These are phyloP conservation scores for Terfezia claveryi DNA, from an alignment of 495 filamentous ascomycete genomes.

Conservation along the genomic window DNA sequence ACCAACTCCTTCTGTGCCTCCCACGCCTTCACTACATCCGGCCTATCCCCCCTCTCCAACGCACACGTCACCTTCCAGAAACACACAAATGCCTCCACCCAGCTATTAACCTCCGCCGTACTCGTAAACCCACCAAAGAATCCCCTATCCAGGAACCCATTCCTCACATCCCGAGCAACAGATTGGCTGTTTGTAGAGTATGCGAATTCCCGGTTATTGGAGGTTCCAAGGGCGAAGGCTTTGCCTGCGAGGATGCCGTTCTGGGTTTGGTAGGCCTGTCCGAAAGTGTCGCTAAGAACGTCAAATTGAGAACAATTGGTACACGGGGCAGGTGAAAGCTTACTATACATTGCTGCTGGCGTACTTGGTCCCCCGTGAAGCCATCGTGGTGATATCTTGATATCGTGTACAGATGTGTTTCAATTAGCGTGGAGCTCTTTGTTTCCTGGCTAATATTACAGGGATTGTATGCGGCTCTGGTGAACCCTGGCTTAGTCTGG, in stretches of 20 bases:
- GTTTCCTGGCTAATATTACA: too few species aligned
- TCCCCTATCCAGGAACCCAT: not conserved
- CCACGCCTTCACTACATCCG: constrained; percentile 51
- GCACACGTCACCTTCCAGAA: not conserved
- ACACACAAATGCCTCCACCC: not conserved
- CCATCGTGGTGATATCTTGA: too few species aligned
- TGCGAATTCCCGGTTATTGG: not conserved
- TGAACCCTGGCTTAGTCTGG: too few species aligned
- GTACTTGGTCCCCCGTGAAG: too few species aligned
- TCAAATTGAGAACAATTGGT: too few species aligned
- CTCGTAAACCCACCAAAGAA: not conserved
- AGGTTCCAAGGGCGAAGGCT: not conserved
- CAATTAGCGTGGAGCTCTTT: too few species aligned
- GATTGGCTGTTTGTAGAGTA: not conserved
- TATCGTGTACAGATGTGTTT: too few species aligned
- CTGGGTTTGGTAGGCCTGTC: not conserved
- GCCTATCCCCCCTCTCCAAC: not conserved
- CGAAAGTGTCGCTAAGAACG: not conserved
- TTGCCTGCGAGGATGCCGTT: not conserved
- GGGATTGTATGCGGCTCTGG: too few species aligned
- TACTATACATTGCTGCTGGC: too few species aligned
- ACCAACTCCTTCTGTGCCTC: constrained; percentile 66
- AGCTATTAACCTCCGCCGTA: not conserved
- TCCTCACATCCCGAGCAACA: not conserved
- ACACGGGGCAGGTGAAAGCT: too few species aligned